Evolutionary conservation across 2,329 filamentous ascomycete genomes (phyloP), one percentile per base, ranked within the genome.

Genomic region (Thermoascus crustaceus): DNA sequence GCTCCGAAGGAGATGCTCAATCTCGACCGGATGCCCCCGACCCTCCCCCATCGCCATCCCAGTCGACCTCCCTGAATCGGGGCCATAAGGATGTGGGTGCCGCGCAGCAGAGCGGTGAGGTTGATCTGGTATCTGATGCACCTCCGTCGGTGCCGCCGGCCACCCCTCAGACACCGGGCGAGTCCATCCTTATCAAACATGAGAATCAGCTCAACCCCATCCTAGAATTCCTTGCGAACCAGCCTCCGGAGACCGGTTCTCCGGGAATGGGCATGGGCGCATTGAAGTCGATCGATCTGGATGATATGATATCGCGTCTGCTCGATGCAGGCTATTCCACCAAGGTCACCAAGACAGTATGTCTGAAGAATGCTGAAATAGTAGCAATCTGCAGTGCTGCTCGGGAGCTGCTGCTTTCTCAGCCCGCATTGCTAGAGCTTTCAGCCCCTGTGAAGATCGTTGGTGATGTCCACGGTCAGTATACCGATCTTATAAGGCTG

Each of bases 401-500:
- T 3, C 78, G 88, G 39, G 91, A 98, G 61, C 75, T 89, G 7
- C 85, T 98, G 45, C 69, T 98, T 5, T 87, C 83, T 4, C 91
- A 98, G 56, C 91, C 91, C 3, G 87, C 91, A 1, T 71, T 98
- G 16, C 67, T 98, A 38, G 91, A 98, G 63, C 74, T 98, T 30
- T 82, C 89, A 44, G 85, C 91, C 4, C 89, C 91, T 0, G 91
- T 98, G 54, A 98, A 98, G 68, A 93, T 98, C 52, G 91, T 96
- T 18, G 89, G 89, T 33, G 89, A 96, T 57, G 86, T 96, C 9
- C 89, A 96, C 58, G 89, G 89, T 33, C 89, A 96, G 62, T 96
- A 94, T 60, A 94, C 87, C 7, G 89, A 96, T 61, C 68, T 96
- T 34, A 93, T 96, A 53, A 80, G 89, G 44, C 85, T 96, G 75